These are phyloP conservation scores for Fusarium hostae DNA, from an alignment of 2,329 filamentous ascomycete species.

Conservation along the genomic window DNA sequence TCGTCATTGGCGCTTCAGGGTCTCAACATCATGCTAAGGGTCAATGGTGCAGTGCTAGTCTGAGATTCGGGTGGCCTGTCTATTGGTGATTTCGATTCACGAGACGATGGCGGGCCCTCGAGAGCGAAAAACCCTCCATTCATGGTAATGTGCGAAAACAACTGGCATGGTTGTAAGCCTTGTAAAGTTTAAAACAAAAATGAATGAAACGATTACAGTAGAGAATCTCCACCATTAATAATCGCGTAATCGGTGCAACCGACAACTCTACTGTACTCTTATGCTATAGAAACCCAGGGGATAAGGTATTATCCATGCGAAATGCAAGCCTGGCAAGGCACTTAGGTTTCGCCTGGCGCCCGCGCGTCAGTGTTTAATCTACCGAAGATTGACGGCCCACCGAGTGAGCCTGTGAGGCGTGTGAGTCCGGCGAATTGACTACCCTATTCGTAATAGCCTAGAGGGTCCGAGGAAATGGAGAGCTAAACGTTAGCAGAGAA, in stretches of 20 bases:
- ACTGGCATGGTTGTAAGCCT: neutral
- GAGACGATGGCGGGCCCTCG: neutral
- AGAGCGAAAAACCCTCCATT: neutral
- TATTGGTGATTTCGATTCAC: conserved; percentile 15
- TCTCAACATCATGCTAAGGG: conserved; percentile 11
- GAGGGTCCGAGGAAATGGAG: conserved; percentile 11
- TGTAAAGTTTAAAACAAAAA: neutral
- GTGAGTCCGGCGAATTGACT: conserved; percentile 15
- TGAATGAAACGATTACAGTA: neutral
- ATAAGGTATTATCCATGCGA: neutral
- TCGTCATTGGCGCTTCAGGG: conserved; percentile 5
- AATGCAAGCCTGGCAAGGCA: conserved; percentile 17
- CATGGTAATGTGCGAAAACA: neutral
- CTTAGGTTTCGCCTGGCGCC: conserved; percentile 31
- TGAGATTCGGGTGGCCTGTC: neutral
- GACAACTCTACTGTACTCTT: neutral
- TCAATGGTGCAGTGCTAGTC: conserved; percentile 3
- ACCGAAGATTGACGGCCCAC: conserved; percentile 11
- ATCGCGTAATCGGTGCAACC: conserved; percentile 27
- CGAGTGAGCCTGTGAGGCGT: neutral
- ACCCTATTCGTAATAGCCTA: conserved; percentile 30
- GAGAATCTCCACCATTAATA: conserved; percentile 9
- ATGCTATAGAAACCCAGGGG: neutral
- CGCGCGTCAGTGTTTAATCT: conserved; percentile 29
- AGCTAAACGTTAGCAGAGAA: conserved; percentile 7